These are phyloP conservation scores for Ceratonia siliqua DNA, from an alignment of 306 rosid genomes.

Conservation along the genomic window DNA sequence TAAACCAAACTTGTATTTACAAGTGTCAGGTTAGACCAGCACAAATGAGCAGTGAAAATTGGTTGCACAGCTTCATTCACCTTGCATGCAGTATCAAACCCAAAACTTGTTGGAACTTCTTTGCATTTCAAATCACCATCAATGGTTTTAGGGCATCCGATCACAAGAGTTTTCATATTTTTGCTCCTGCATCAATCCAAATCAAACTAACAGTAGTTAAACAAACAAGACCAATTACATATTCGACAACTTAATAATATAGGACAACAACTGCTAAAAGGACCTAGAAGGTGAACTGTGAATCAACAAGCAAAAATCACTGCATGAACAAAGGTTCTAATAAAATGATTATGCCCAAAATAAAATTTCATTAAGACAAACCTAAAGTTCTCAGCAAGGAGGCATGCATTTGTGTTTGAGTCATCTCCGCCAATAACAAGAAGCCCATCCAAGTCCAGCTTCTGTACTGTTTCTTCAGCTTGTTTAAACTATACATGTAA, in stretches of 20 bases:
- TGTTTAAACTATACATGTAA: constrained; percentile 72
- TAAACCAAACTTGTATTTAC: neutral
- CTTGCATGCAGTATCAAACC: constrained; percentile 99
- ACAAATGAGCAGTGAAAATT: constrained; percentile 7
- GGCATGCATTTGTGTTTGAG: constrained; percentile 98
- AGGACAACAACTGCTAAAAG: neutral
- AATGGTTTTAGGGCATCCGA: constrained; percentile 98
- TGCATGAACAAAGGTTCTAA: constrained; percentile 22
- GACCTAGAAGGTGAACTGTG: neutral
- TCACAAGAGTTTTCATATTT: constrained; percentile 73
- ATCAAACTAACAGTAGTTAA: constrained; percentile 26
- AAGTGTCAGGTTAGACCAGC: constrained; percentile 1
- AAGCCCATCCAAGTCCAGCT: constrained; percentile 95
- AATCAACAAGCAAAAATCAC: constrained; percentile 23
- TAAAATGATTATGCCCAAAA: constrained; percentile 3
- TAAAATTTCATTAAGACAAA: constrained; percentile 30
- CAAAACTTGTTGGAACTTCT: constrained; percentile 98
- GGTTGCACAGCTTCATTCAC: constrained; percentile 44
- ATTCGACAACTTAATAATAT: constrained; percentile 9
- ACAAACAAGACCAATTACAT: constrained; percentile 3
- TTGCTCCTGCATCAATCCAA: constrained; percentile 55
- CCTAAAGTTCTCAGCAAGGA: constrained; percentile 98
- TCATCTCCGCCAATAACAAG: constrained; percentile 98
- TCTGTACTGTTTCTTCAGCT: constrained; percentile 84
- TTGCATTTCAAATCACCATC: constrained; percentile 97